Evolutionary conservation across 2,329 filamentous ascomycete genomes (phyloP).

Genomic region (Pleomassaria siparia): DNA sequence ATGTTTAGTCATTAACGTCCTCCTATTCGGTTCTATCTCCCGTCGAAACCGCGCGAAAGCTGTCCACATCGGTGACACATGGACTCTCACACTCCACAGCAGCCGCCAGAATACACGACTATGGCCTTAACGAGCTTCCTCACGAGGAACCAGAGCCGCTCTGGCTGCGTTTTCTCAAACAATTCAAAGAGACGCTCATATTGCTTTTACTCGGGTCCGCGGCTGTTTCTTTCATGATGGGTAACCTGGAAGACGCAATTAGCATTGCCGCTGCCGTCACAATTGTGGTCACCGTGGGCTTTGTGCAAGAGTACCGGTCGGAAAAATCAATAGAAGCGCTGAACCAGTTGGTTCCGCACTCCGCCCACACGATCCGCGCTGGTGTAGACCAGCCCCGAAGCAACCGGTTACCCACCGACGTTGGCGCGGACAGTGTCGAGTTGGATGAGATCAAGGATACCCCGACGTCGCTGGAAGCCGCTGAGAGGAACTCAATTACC

Average conservation of each 20-base stretch:
- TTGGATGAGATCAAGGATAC: conserved; percentile 54
- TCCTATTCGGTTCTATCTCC: conserved; percentile 68
- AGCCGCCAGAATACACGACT: conserved; percentile 72
- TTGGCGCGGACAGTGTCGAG: conserved; percentile 43
- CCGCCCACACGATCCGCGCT: conserved; percentile 84
- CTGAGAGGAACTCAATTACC: conserved; percentile 76
- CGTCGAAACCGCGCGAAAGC: conserved; percentile 72
- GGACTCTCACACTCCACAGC: conserved; percentile 83
- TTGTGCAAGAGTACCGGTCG: conserved; percentile 95
- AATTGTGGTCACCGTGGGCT: conserved; percentile 94
- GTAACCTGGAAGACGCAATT: conserved; percentile 91
- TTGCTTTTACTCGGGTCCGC: conserved; percentile 88
- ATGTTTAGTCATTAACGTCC: conserved; percentile 46
- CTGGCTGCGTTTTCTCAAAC: conserved; percentile 92
- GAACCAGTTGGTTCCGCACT: conserved; percentile 90
- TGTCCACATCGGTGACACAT: conserved; percentile 79
- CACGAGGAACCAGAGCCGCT: conserved; percentile 91
- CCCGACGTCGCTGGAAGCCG: conserved; percentile 61
- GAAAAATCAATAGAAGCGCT: conserved; percentile 96
- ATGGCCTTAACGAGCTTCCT: conserved; percentile 92
- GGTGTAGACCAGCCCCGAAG: conserved; percentile 25
- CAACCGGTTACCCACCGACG: conserved; percentile 22
- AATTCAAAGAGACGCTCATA: conserved; percentile 96
- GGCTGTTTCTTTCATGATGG: conserved; percentile 82
- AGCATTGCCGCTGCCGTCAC: conserved; percentile 96